A percentile compares a stretch with the other conserved stretches of the same genome.
Evolutionary conservation across 257 asterid species (phyloP).

Genomic region (Solanum bukasovii): DNA sequence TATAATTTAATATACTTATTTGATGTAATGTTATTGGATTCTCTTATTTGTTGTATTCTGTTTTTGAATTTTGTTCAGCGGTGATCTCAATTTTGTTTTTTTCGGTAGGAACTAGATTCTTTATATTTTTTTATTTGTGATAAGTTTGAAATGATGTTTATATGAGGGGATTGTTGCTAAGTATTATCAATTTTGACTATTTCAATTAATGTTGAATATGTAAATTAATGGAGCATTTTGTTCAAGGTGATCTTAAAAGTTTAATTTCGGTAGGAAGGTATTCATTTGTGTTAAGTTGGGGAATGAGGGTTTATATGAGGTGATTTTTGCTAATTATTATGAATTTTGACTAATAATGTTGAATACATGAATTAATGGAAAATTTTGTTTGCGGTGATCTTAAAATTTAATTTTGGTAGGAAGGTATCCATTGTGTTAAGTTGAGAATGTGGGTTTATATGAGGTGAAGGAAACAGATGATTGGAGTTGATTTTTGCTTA

Average conservation of each 20-base stretch:
- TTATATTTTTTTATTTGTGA: no score
- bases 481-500: background rate
- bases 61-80: background rate
- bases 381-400: background rate
- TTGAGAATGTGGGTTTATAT: background rate
- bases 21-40: background rate
- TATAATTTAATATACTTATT: background rate
- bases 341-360: background rate
- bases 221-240: background rate
- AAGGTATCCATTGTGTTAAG: background rate
- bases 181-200: background rate
- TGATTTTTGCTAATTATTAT: background rate
- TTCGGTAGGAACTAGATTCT: background rate
- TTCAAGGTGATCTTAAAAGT: background rate
- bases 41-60: background rate
- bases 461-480: background rate
- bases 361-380: background rate
- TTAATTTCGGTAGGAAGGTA: background rate
- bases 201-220: background rate
- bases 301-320: background rate
- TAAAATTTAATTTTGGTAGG: background rate
- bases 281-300: background rate
- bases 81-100: background rate
- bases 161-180: background rate
- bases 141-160: background rate